phyloP scores from a whole-genome alignment of 139 green algal genomes.

The Chlamydomonas sp. region DNA sequence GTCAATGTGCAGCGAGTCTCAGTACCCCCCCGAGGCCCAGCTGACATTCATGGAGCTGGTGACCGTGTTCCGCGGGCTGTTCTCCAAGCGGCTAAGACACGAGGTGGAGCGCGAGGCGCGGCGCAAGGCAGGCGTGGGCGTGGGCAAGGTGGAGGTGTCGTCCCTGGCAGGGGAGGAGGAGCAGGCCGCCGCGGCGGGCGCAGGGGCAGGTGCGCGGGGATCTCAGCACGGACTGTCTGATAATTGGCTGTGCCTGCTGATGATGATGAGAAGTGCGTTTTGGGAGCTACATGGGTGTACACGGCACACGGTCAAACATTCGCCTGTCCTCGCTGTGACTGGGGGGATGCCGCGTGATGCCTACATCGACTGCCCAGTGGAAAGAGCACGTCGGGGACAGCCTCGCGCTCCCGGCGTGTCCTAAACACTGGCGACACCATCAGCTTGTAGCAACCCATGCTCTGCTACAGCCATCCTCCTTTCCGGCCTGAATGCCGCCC shows the following conservation, averaged over 20 bases:
- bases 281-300: neutral
- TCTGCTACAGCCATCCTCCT: neutral
- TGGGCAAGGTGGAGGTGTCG: conserved; percentile 35
- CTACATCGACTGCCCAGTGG: neutral
- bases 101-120: conserved; percentile 52
- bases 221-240: neutral
- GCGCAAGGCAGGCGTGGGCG: conserved; percentile 28
- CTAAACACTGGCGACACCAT: no score
- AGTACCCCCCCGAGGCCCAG: conserved; percentile 76
- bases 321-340: conserved; percentile 19
- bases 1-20: neutral
- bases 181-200: conserved; percentile 17
- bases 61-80: conserved; percentile 65
- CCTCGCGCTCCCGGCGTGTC: no score
- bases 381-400: neutral
- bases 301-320: conserved; percentile 28
- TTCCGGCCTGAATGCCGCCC: neutral
- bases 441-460: no score
- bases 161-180: conserved; percentile 50
- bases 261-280: neutral
- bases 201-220: neutral
- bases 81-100: conserved; percentile 69
- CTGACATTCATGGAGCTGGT: conserved; percentile 80
- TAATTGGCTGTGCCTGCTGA: neutral
- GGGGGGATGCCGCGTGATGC: conserved; percentile 16